Conservation (phyloP, 2,329 filamentous ascomycete species). For the Colletotrichum sp. region DNA sequence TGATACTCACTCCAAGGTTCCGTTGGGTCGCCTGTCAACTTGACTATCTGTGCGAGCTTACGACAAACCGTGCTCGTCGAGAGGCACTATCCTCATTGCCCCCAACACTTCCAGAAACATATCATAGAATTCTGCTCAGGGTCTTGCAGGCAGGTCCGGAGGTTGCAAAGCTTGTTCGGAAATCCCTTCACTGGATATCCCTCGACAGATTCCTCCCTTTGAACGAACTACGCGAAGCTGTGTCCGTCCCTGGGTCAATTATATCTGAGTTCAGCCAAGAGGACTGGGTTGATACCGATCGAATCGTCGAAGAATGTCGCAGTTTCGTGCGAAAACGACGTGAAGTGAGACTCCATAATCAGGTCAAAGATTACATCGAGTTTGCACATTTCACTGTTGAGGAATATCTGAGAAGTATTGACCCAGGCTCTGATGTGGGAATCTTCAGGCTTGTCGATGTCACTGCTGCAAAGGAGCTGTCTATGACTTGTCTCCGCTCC, state of each 20-base stretch:
- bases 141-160: accelerated
- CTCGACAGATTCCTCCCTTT: accelerated
- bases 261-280: too few species aligned
- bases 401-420: neutral
- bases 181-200: neutral
- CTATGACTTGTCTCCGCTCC: neutral
- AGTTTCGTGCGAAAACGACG: too few species aligned
- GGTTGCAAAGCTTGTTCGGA: neutral
- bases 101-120: neutral
- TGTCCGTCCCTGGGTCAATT: too few species aligned
- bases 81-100: neutral
- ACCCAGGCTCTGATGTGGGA: neutral
- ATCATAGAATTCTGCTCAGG: neutral
- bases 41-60: neutral
- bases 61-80: neutral
- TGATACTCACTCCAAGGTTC: too few species aligned
- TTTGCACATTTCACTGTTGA: neutral
- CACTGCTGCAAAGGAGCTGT: neutral
- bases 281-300: neutral
- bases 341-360: too few species aligned
- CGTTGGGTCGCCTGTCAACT: neutral
- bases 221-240: neutral
- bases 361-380: neutral
- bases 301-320: neutral
- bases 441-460: neutral